Base-by-base conservation (phyloP, 148 eudicot species). In the Rhododendron ferrugineum region DNA sequence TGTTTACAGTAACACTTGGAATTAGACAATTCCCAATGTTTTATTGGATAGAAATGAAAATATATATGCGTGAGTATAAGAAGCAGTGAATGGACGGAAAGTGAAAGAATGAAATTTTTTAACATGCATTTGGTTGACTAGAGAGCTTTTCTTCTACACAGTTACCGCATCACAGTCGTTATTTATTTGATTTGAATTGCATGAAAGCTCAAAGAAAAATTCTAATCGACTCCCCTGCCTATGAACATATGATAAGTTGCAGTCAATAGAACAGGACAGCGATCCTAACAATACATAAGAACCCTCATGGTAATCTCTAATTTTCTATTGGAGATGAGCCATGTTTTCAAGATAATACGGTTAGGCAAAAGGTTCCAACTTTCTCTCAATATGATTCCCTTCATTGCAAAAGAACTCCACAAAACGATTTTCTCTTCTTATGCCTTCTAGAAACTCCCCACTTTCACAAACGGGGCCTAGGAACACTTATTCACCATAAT, bases 201-300 rank as follows among this genome's bases (percentile, higher is more conserved):
- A 14, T 47, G 81, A 78, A 78, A 78, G 81, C 34, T 47, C 26
- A 78, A 78, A 78, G 60, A 78, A 76, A n/a, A 47, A 78, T 78
- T 78, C 81, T 11, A 47, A 78, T 78, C 28, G 56, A 14, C 10
- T 78, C 32, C 56, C 26, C 58, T 46, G 20, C 11, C 4, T 47
- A 26, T 44, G 60, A 26, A 13, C 22, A 47, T 79, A 52, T 15
- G 82, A 32, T 28, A 77, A 77, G 80, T 26, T 46, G 56, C 58
- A 23, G 10, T 46, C 26, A 42, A 77, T 13, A 78, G 56, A 11
- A n/a, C 16, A 47, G 56, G 47, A 26, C 28, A 78, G 54, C 56
- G 16, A 78, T 78, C 54, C 80, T n/a, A 23, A 44, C 5, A 46
- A 78, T 22, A 46, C 11, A 46, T 10, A 44, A 76, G 3, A 42